Percentiles rank a stretch among this genome's conserved stretches.
Conservation (phyloP, 1,284 basidiomycete species). For the Meira nashicola region DNA sequence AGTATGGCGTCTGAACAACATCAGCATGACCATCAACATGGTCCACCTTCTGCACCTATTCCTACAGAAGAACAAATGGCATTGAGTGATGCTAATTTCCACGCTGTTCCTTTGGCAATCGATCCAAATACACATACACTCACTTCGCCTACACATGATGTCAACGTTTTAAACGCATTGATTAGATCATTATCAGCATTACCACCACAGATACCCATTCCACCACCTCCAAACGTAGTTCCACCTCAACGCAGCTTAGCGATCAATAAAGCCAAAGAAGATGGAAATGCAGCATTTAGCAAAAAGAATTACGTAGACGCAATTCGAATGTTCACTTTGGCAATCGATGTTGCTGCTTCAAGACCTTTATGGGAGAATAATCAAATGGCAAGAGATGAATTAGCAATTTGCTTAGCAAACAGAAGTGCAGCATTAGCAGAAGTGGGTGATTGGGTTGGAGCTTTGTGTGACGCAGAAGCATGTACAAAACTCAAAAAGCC, state of each 20-base stretch:
- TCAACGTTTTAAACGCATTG: conserved; percentile 48
- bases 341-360: conserved; percentile 73
- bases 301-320: conserved; percentile 64
- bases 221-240: conserved; percentile 50
- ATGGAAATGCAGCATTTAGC: conserved; percentile 44
- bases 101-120: conserved; percentile 28
- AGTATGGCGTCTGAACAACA: no score
- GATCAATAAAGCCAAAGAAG: conserved; percentile 47
- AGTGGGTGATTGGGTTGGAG: conserved; percentile 70
- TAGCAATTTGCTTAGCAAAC: conserved; percentile 82
- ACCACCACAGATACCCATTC: conserved; percentile 45
- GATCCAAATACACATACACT: conserved; percentile 27
- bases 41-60: conserved; percentile 28
- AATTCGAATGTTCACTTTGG: conserved; percentile 75
- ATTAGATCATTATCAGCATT: conserved; percentile 39
- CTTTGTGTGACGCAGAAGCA: conserved; percentile 83
- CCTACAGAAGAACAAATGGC: conserved; percentile 44
- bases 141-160: conserved; percentile 32
- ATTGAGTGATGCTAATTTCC: conserved; percentile 37
- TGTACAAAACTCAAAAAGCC: conserved; percentile 77
- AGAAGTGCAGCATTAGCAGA: conserved; percentile 79
- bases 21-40: conserved; percentile 1
- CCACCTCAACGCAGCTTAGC: conserved; percentile 42
- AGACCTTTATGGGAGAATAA: conserved; percentile 86
- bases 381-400: conserved; percentile 77